Evolutionary conservation across 495 filamentous ascomycete species (phyloP).

Genomic region (Neurospora sp.): DNA sequence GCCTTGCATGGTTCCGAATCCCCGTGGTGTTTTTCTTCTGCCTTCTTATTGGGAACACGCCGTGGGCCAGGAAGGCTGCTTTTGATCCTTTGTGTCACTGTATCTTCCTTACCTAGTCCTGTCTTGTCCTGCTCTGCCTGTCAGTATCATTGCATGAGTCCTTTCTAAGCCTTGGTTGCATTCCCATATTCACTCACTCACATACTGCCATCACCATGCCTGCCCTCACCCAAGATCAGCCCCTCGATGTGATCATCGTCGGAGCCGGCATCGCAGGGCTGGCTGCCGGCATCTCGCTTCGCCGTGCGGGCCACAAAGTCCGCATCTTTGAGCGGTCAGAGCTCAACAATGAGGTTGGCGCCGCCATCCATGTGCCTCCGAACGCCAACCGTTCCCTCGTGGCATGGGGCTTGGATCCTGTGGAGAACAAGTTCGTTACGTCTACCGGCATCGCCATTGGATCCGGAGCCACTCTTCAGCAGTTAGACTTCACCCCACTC

Average conservation of each 20-base stretch:
- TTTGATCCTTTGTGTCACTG: not conserved
- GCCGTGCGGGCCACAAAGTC: constrained; percentile 40
- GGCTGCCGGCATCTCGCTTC: constrained; percentile 38
- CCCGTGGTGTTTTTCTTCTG: not conserved
- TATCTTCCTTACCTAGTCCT: not conserved
- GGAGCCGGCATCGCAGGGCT: constrained; percentile 46
- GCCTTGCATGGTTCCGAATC: not conserved
- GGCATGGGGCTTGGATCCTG: constrained; percentile 36
- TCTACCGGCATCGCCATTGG: constrained; percentile 21
- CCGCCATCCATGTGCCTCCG: constrained; percentile 42
- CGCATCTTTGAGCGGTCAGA: constrained; percentile 41
- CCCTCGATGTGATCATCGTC: constrained; percentile 37
- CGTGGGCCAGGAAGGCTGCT: not conserved
- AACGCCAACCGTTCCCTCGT: constrained; percentile 38
- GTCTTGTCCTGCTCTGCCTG: not conserved
- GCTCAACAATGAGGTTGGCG: constrained; percentile 43
- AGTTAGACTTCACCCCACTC: constrained; percentile 20
- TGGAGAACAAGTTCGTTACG: constrained; percentile 19
- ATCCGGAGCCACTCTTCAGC: constrained; percentile 21
- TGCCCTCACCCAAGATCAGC: not conserved
- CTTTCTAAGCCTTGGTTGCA: not conserved
- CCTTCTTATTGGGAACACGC: not conserved
- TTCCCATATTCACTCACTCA: not conserved
- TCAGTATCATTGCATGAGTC: not conserved
- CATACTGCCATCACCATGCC: not conserved